phyloP scores from a whole-genome alignment of 2,329 filamentous ascomycete genomes.

The Trichophyton verrucosum region DNA sequence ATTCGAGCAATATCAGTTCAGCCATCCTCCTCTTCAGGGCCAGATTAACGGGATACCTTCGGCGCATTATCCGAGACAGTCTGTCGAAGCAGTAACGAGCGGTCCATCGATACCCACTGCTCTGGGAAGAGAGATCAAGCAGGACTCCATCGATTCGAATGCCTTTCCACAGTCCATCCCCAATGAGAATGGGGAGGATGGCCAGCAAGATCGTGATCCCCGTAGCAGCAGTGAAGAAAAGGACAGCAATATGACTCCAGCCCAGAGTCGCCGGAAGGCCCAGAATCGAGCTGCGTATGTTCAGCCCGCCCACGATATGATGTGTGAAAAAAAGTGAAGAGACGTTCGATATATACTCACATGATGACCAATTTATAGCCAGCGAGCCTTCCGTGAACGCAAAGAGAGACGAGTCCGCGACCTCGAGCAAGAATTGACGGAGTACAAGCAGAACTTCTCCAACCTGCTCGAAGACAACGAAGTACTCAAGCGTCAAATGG shows the following conservation, averaged over 20 bases:
- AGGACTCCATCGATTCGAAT: not conserved
- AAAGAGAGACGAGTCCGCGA: constrained; percentile 93
- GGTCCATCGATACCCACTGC: not conserved
- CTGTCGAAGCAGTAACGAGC: not conserved
- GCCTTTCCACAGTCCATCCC: not conserved
- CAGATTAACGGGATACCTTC: not conserved
- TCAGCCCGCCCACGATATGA: not conserved
- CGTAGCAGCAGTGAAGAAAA: constrained; percentile 41
- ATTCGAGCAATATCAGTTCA: constrained; percentile 2
- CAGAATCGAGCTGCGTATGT: constrained; percentile 62
- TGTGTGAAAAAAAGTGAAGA: not conserved
- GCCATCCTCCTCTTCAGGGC: not conserved
- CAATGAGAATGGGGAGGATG: constrained; percentile 3
- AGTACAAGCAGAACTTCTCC: constrained; percentile 61
- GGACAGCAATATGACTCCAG: constrained; percentile 42
- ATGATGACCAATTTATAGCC: constrained; percentile 42
- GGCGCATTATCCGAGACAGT: not conserved
- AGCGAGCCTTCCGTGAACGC: constrained; percentile 89
- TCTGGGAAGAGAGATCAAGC: not conserved
- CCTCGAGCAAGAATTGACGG: constrained; percentile 71
- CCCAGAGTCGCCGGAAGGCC: constrained; percentile 52
- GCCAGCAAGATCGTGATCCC: not conserved
- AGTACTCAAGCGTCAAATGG: constrained; percentile 68
- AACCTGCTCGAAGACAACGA: constrained; percentile 72
- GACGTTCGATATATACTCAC: not conserved